phyloP scores from a whole-genome alignment of 2,329 filamentous ascomycete species.

The Pyricularia sp. region DNA sequence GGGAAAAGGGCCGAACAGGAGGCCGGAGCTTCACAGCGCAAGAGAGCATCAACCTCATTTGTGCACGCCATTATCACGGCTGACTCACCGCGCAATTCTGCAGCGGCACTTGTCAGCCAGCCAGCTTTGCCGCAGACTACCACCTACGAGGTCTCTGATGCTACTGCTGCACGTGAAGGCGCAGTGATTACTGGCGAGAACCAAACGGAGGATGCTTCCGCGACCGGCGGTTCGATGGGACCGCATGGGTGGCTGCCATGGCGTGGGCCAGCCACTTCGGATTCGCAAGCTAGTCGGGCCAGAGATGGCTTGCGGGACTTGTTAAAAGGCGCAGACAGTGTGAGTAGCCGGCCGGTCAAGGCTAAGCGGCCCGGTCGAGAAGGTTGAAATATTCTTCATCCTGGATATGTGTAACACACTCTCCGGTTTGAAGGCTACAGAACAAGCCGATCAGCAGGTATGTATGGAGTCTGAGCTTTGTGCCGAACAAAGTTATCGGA shows the following conservation, averaged over 20 bases:
- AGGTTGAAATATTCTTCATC: neutral
- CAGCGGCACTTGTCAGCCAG: slow-evolving; percentile 39
- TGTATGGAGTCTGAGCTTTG: neutral
- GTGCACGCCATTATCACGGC: slow-evolving; percentile 36
- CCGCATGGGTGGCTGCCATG: slow-evolving; percentile 35
- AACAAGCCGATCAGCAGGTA: neutral
- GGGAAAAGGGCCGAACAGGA: slow-evolving; percentile 10
- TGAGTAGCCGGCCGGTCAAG: slow-evolving; percentile 16
- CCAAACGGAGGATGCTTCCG: neutral
- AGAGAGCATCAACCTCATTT: slow-evolving; percentile 32
- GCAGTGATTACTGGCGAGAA: neutral
- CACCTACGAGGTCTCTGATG: slow-evolving; percentile 37
- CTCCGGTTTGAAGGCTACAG: neutral
- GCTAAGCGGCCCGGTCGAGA: slow-evolving; percentile 14
- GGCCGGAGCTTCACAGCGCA: slow-evolving; percentile 3
- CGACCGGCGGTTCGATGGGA: neutral
- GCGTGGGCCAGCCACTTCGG: slow-evolving; percentile 17
- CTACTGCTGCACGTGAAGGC: slow-evolving; percentile 16
- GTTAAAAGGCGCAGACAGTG: slow-evolving; percentile 25
- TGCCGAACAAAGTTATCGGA: neutral
- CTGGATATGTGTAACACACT: too few relatives aligned
- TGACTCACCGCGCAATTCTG: slow-evolving; percentile 24
- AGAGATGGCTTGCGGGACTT: slow-evolving; percentile 47
- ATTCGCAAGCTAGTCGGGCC: slow-evolving; percentile 31
- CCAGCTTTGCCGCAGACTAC: slow-evolving; percentile 50